phyloP scores from a whole-genome alignment of 2,329 filamentous ascomycete species.

The Aureobasidium sp. region DNA sequence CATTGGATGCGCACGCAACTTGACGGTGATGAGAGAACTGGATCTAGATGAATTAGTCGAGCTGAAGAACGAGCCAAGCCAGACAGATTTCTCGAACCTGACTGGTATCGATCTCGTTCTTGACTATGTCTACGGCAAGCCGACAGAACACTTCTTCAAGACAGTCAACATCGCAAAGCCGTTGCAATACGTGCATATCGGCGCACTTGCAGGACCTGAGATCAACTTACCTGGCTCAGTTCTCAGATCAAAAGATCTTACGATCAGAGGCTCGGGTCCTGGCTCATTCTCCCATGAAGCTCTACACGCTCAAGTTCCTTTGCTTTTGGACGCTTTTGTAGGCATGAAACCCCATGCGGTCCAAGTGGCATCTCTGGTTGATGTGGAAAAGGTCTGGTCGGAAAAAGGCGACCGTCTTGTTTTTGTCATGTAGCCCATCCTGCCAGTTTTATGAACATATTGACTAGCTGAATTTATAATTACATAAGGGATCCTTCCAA shows the following conservation, averaged over 20 bases:
- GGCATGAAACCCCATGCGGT: constrained; percentile 18
- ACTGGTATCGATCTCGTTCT: constrained; percentile 48
- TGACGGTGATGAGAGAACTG: constrained; percentile 36
- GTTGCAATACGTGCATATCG: constrained; percentile 50
- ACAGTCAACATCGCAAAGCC: constrained; percentile 34
- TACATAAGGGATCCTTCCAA: no score
- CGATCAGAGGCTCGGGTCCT: constrained; percentile 27
- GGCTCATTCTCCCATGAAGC: constrained; percentile 24
- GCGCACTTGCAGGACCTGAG: constrained; percentile 35
- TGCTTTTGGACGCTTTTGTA: constrained; percentile 19
- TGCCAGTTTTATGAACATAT: no score
- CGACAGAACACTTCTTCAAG: constrained; percentile 37
- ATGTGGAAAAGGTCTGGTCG: constrained; percentile 23
- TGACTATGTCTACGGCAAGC: constrained; percentile 51
- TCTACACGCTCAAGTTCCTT: constrained; percentile 20
- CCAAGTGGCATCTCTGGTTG: constrained; percentile 20
- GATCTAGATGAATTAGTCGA: constrained; percentile 43
- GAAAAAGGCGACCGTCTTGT: constrained; percentile 20
- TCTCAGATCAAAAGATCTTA: constrained; percentile 45
- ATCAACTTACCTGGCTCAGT: constrained; percentile 37
- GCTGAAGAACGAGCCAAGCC: constrained; percentile 32
- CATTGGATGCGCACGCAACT: constrained; percentile 47
- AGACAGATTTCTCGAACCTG: constrained; percentile 43
- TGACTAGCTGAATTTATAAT: no score
- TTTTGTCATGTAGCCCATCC: background rate